Evolutionary conservation across 306 rosid species (phyloP).

Genomic region (Geum urbanum): DNA sequence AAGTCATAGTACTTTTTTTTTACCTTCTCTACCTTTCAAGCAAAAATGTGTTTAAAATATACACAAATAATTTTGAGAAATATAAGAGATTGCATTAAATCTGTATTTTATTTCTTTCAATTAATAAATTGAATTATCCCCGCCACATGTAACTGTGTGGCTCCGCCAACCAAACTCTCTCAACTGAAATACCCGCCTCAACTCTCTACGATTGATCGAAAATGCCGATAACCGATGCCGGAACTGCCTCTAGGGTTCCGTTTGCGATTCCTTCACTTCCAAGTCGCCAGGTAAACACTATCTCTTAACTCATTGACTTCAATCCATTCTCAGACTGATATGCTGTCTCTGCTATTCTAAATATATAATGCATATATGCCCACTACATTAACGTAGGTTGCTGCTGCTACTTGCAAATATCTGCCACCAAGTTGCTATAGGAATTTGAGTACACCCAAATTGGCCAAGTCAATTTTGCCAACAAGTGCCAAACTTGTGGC

Average conservation of each 20-base stretch:
- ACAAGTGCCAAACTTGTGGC: constrained; percentile 22
- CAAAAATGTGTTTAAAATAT: no score
- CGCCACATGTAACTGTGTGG: constrained; percentile 21
- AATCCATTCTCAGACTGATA: background rate
- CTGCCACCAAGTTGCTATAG: constrained; percentile 27
- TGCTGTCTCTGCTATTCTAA: background rate
- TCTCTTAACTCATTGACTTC: constrained; percentile 1
- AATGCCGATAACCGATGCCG: constrained; percentile 43
- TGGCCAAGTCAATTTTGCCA: constrained; percentile 18
- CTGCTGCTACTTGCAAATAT: constrained; percentile 23
- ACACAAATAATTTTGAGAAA: no score
- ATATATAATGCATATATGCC: background rate
- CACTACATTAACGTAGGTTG: constrained; percentile 28
- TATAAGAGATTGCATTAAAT: no score
- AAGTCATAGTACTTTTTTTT: no score
- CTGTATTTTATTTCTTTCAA: no score
- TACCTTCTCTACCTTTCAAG: no score
- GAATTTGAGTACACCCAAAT: constrained; percentile 20
- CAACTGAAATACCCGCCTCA: constrained; percentile 8
- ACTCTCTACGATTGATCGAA: constrained; percentile 2
- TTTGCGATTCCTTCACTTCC: constrained; percentile 39
- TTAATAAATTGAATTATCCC: constrained; percentile 1
- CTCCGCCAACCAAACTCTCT: background rate
- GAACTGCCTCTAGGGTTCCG: constrained; percentile 30
- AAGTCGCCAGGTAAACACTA: constrained; percentile 30